Evolutionary conservation across 345 rosid genomes (phyloP).

Genomic region (Melaleuca alternifolia): DNA sequence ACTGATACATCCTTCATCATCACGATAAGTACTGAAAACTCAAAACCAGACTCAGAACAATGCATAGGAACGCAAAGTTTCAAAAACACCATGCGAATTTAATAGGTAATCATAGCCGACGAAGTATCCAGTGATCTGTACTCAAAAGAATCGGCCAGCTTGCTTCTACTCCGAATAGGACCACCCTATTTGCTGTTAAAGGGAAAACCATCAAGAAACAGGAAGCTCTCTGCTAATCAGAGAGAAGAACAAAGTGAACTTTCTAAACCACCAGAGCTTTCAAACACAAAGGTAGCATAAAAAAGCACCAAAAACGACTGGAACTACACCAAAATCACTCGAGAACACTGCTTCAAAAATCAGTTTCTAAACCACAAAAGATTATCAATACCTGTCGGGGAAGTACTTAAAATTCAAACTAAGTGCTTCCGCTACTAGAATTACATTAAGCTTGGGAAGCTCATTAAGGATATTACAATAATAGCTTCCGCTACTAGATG

Average conservation of each 20-base stretch:
- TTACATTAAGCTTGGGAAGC: no score
- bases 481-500: no score
- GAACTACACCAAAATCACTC: neutral
- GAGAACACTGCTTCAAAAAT: neutral
- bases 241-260: neutral
- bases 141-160: neutral
- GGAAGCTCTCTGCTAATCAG: slow-evolving; percentile 1
- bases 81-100: neutral
- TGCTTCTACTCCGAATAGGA: neutral
- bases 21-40: neutral
- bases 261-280: neutral
- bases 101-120: neutral
- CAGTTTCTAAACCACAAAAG: neutral
- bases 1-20: neutral
- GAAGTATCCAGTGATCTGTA: neutral
- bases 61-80: neutral
- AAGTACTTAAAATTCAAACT: neutral
- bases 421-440: neutral
- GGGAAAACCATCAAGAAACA: neutral
- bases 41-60: neutral
- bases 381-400: neutral
- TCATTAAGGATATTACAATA: no score
- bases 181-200: no score
- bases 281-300: neutral
- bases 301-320: neutral